Base-by-base conservation (phyloP, 2,329 filamentous ascomycete genomes). In the Clonostachys sp. region DNA sequence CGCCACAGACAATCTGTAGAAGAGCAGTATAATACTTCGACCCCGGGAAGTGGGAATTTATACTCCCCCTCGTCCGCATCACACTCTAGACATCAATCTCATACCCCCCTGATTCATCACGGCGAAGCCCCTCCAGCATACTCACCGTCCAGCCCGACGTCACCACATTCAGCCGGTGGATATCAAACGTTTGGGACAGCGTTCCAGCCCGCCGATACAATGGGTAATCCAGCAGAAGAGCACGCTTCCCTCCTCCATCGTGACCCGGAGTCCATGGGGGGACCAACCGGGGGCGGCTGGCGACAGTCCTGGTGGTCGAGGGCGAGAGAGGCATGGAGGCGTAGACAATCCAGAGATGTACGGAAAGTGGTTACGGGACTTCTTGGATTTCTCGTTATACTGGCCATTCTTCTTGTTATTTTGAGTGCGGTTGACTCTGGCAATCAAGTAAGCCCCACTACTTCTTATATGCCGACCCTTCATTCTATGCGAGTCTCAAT, bases 61-160 rank as follows among this genome's bases (percentile, higher is more conserved):
- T 30, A 30, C 24, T 30, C 24, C 24, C 5, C 24, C 24, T 30
- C 24, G 24, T 30, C 24, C 24, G 24, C 24, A 10, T 30, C 24
- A 10, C 24, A 30, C 24, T 30, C 24, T 30, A 30, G 24, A 30
- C 24, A 9, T 10, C 24, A 30, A 30, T 10, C 24, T 30, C 24
- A 30, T 10, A 30, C 9, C 9, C 24, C 35, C 34, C 18, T 33
- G 38, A 48, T 14, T 43, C 48, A n/a, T 10, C 61, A 56, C 4
- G 51, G 54, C 39, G 72, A 74, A 48, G 73, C 74, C 6, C 75
- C 75, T 10, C 75, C 75, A 7, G 75, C 75, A 10, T 79, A 78
- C 57, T 73, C 71, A 3, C 73, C 57, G 5, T 41, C 36, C 2
- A 49, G 53, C 4, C 50, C 53, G 5, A 63, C 65, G 14, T 62